Base-by-base conservation (phyloP, 139 green algal genomes). In the Mychonastes homosphaera region DNA sequence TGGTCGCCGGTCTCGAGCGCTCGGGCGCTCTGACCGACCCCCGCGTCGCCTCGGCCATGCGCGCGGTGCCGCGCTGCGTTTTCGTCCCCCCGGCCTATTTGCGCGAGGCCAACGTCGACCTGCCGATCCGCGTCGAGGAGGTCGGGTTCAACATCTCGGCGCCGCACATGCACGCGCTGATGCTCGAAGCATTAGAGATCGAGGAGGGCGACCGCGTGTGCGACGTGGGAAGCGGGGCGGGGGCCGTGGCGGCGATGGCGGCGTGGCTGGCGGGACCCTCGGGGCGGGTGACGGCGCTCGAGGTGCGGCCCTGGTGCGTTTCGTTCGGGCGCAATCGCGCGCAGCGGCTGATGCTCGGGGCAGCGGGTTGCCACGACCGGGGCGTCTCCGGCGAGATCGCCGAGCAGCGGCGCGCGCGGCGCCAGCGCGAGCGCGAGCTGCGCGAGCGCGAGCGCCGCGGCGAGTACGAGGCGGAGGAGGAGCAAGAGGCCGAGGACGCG, bases 101-200 rank as follows among this genome's bases (percentile, higher is more conserved):
- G 0, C 30, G 43, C 3, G 73, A 87, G 56, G 84, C 84, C 3
- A 72, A 80, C 28, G 28, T 75, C 26, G 84, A 92, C 56, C 51
- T 70, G 0, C 84, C 84, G 18, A 74, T 92, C 50, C 43, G 74
- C 0, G 52, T 83, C 44, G 57, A 68, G 30, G 49, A 58, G 47
- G 21, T 75, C 6, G 79, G 75, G 36, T 88, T 86, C 74, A 92
- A 92, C 74, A 80, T 92, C 23, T 79, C 60, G 1, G 84, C 84
- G 3, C 83, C 83, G 33, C 83, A 90, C 73, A 87, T 91, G 73
- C 58, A 65, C 49, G 47, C 58, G 7, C 58, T 58, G 35, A 33
- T 65, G 35, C 65, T 80, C 55, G 56, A 75, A 36, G 54, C 53
- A 4, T 57, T 77, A 41, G 48, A 63, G 16, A 51, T 76, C 2